These are phyloP conservation scores for Lyophyllum atratum DNA, from an alignment of 768 basidiomycete species.

Conservation along the genomic window DNA sequence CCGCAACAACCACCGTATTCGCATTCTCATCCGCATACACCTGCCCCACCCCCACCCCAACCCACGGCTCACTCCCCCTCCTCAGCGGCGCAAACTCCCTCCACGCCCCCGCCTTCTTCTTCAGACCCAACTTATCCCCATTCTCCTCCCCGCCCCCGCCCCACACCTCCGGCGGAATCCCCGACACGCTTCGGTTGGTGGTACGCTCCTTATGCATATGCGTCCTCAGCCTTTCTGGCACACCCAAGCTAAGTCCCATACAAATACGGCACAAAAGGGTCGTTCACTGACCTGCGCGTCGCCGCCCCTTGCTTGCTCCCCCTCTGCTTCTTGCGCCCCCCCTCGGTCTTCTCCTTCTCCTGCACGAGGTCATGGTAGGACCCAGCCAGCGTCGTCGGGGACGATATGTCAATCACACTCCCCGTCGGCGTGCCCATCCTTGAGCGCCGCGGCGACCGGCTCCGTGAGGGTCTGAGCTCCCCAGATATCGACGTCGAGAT, in stretches of 20 bases:
- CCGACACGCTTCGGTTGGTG: not conserved
- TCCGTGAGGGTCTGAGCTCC: constrained; percentile 5
- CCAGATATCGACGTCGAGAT: not conserved
- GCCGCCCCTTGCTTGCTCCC: not conserved
- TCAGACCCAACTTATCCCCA: not conserved
- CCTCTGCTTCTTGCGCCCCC: not conserved
- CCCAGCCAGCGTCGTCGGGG: not conserved
- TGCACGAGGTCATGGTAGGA: not conserved
- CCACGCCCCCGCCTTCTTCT: not conserved
- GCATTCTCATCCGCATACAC: not conserved
- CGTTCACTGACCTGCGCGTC: constrained; percentile 3
- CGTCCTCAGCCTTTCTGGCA: constrained; percentile 15
- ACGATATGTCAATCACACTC: constrained; percentile 20
- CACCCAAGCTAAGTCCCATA: not conserved
- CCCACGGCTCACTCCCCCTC: constrained; percentile 1
- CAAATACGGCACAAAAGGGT: not conserved
- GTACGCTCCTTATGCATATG: not conserved
- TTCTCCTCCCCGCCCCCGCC: not conserved
- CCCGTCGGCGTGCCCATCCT: not conserved
- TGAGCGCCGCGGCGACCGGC: constrained; percentile 9
- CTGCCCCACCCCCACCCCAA: not conserved
- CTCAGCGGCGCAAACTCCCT: constrained; percentile 11
- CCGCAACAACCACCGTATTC: constrained; percentile 1
- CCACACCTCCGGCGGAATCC: not conserved
- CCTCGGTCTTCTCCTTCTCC: not conserved